Conservation (phyloP, 768 basidiomycete species). For the Mrakia gelida region DNA sequence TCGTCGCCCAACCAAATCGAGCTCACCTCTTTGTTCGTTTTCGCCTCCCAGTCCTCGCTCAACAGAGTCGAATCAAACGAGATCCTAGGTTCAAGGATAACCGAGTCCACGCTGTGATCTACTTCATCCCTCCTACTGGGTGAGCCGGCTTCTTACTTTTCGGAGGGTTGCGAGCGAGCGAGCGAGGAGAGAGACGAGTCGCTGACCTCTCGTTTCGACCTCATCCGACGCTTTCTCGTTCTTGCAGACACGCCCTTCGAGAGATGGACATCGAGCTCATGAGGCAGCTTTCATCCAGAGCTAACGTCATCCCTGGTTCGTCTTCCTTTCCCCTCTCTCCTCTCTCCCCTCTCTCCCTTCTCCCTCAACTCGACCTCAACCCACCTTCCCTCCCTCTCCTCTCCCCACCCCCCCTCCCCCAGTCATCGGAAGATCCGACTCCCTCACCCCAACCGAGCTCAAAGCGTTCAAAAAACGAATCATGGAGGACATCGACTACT, state of each 20-base stretch:
- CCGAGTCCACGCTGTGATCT: slow-evolving; percentile 90
- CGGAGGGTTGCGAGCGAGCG: too few species aligned
- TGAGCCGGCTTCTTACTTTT: background rate
- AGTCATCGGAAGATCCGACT: slow-evolving; percentile 79
- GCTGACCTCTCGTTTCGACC: background rate
- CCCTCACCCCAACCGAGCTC: slow-evolving; percentile 87
- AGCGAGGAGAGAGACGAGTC: too few species aligned
- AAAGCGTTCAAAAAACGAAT: slow-evolving; percentile 86
- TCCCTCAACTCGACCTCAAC: background rate
- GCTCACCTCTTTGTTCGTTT: background rate
- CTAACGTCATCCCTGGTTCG: slow-evolving; percentile 87
- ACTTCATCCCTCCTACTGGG: slow-evolving; percentile 86
- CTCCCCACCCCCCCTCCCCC: background rate
- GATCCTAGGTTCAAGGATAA: slow-evolving; percentile 99
- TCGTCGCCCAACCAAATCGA: too few species aligned
- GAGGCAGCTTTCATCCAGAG: slow-evolving; percentile 93
- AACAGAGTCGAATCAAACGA: slow-evolving; percentile 98
- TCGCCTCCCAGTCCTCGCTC: slow-evolving; percentile 60
- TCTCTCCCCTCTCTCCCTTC: background rate
- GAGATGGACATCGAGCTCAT: slow-evolving; percentile 55
- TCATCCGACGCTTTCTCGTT: background rate
- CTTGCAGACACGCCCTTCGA: slow-evolving; percentile 3
- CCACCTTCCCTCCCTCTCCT: background rate
- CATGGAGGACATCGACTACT: slow-evolving; percentile 97
- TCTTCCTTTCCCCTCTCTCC: background rate